These are phyloP conservation scores for Thielaviopsis cerberus DNA, from an alignment of 2,329 filamentous ascomycete genomes.

Conservation along the genomic window DNA sequence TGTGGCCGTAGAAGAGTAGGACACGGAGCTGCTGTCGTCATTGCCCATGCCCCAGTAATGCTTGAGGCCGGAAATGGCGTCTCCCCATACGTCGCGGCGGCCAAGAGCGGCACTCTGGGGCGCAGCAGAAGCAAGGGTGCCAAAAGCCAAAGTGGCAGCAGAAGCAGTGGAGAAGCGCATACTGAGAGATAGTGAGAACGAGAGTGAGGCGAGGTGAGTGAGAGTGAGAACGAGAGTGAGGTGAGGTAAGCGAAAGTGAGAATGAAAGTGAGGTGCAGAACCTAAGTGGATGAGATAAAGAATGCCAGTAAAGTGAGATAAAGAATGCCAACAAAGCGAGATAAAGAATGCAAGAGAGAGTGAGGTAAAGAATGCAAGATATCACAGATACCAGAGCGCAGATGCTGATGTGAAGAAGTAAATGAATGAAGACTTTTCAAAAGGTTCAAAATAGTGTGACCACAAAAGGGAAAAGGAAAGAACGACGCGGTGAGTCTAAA, in stretches of 20 bases:
- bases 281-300: too few species aligned
- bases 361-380: not conserved
- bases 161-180: constrained; percentile 5
- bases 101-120: not conserved
- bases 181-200: too few species aligned
- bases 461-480: not conserved
- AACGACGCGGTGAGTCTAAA: not conserved
- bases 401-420: not conserved
- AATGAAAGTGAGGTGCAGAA: too few species aligned
- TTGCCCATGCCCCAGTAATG: not conserved
- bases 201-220: too few species aligned
- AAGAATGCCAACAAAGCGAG: too few species aligned
- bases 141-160: not conserved
- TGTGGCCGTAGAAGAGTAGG: not conserved
- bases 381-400: constrained; percentile 2
- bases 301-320: too few species aligned
- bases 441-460: not conserved
- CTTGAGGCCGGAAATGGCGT: not conserved
- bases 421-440: not conserved
- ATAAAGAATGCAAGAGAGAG: not conserved
- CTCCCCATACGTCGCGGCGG: not conserved
- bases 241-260: not conserved
- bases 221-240: not conserved
- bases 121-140: not conserved
- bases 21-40: not conserved